phyloP scores from a whole-genome alignment of 1,284 basidiomycete species.

The Pascua guehoae region DNA sequence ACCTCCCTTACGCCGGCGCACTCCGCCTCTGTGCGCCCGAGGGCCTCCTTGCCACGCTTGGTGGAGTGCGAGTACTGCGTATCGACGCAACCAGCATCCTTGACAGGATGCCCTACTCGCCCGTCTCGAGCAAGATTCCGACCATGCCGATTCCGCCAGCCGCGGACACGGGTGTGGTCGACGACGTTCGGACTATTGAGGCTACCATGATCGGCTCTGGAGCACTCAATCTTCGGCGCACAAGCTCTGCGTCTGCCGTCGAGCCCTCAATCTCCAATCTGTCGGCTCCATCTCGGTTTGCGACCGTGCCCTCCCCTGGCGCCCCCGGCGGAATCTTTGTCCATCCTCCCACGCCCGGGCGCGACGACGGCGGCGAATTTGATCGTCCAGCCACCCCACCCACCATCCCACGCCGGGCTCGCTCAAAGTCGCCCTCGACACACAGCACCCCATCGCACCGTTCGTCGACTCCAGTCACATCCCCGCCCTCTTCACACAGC shows the following conservation, averaged over 20 bases:
- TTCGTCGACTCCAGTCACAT: neutral
- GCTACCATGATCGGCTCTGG: neutral
- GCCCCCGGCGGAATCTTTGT: slow-evolving; percentile 1
- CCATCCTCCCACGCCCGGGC: slow-evolving; percentile 7
- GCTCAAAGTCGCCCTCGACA: neutral
- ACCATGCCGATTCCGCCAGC: slow-evolving; percentile 1
- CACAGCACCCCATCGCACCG: neutral
- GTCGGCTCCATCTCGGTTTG: neutral
- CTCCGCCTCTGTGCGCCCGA: slow-evolving; percentile 6
- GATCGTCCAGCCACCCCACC: neutral
- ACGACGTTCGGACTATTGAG: slow-evolving; percentile 2
- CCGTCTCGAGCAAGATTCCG: neutral
- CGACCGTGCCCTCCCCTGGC: neutral
- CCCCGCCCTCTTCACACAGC: neutral
- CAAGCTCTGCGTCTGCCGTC: slow-evolving; percentile 11
- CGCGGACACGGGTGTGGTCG: slow-evolving; percentile 14
- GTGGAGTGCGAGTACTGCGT: slow-evolving; percentile 12
- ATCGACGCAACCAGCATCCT: slow-evolving; percentile 6
- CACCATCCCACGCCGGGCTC: neutral
- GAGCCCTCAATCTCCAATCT: neutral
- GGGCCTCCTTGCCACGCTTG: slow-evolving; percentile 13
- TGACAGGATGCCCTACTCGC: slow-evolving; percentile 15
- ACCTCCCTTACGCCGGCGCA: slow-evolving; percentile 16
- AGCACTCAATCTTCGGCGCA: slow-evolving; percentile 7
- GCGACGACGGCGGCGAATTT: neutral